Evolutionary conservation across 73 alveolate species (phyloP), one percentile per base, ranked within the genome.

Genomic region (Tetrahymena elliotti): DNA sequence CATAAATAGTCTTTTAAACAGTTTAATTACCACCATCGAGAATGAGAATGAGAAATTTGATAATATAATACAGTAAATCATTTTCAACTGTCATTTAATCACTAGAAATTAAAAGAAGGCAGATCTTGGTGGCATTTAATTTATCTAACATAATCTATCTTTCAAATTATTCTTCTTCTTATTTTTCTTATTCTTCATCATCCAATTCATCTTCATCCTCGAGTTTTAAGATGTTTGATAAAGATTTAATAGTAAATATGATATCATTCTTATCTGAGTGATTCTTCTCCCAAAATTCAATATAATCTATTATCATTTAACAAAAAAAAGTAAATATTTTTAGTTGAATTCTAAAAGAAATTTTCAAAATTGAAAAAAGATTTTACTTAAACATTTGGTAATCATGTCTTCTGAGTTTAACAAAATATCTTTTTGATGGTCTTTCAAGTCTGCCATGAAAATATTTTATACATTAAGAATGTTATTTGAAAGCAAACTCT

Each of bases 1-100:
- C 84, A 13, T 84, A 52, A 3, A 94, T 88, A 11, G 95, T 94
- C 95, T 35, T 88, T 27, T 94, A 53, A 33, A 94, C 93, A 83
- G 33, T 92, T 88, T 83, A 52, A 38, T 94, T 94, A 4, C 96
- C 96, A 12, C 96, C 96, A 2, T 94, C 83, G 3, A 94, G 39
- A 3, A 94, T 36, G 34, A 53, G 54, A 6, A 94, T 94, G 2
- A 94, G 52, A 36, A 88, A 94, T 53, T 94, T 94, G 3, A 94
- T 94, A 39, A 94, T 83, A 18, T 68, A 68, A 68, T 68, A 68
- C 2, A 68, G 88, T 68, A 68, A 68, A 68, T 68, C 88, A 10
- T 68, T 68, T 22, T 68, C 38, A 24, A 31, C 36, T 68, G 34
- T 31, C 36, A 68, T 68, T 18, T n/a, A 16, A 68, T 68, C 88